phyloP scores from a whole-genome alignment of 2,329 filamentous ascomycete genomes.

The Fusarium globosum region DNA sequence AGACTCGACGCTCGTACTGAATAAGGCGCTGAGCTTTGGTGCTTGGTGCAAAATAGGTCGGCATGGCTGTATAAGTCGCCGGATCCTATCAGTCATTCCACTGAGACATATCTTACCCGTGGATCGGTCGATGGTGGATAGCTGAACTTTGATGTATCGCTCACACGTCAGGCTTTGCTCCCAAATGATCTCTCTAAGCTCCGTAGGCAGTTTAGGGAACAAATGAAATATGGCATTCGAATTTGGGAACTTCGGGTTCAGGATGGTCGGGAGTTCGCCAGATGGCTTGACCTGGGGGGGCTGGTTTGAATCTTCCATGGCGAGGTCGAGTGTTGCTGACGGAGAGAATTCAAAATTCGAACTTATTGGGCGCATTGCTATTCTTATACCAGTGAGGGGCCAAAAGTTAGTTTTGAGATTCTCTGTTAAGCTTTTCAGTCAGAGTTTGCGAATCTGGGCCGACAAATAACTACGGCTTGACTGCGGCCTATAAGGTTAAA shows the following conservation, averaged over 20 bases:
- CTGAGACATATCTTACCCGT: background rate
- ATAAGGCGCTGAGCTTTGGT: background rate
- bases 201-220: background rate
- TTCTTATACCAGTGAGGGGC: accelerated
- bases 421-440: background rate
- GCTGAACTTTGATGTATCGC: background rate
- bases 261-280: background rate
- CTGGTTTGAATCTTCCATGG: background rate
- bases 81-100: too few relatives aligned
- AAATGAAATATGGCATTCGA: background rate
- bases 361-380: background rate
- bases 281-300: background rate
- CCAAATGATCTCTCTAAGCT: background rate
- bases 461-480: background rate
- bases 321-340: accelerated
- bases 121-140: accelerated
- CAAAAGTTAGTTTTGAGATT: background rate
- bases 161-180: background rate
- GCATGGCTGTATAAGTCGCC: background rate
- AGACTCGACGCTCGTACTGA: background rate
- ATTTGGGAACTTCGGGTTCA: accelerated
- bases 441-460: background rate
- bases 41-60: accelerated
- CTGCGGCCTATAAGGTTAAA: too few relatives aligned
- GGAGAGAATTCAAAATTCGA: accelerated